A percentile compares a stretch with the other conserved stretches of the same genome.
These are phyloP conservation scores for Pezicula carpinea DNA, from an alignment of 2,329 filamentous ascomycete genomes.

Conservation along the genomic window DNA sequence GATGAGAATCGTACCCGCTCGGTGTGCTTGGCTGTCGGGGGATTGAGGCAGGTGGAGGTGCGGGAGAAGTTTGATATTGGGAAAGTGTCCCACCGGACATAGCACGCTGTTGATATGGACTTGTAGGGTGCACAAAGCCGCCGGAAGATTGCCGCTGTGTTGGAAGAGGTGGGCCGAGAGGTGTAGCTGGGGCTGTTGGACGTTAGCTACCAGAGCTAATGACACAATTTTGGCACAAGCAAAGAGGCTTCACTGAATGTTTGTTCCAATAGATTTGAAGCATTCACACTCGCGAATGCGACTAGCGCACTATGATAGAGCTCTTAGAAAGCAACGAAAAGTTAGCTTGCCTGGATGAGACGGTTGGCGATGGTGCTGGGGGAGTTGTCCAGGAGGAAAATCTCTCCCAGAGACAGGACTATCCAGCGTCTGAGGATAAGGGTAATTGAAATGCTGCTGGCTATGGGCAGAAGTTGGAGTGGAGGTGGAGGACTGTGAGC, in stretches of 20 bases:
- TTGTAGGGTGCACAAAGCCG: slow-evolving; percentile 47
- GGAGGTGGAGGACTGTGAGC: slow-evolving; percentile 55
- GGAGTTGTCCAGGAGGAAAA: slow-evolving; percentile 20
- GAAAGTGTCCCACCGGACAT: slow-evolving; percentile 22
- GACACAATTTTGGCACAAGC: no score
- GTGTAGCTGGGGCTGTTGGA: slow-evolving; percentile 28
- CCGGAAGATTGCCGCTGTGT: slow-evolving; percentile 40
- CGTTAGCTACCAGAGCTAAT: no score
- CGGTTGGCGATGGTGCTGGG: slow-evolving; percentile 25
- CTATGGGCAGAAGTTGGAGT: slow-evolving; percentile 60
- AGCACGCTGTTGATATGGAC: slow-evolving; percentile 54
- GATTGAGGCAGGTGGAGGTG: slow-evolving; percentile 33
- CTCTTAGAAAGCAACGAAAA: slow-evolving; percentile 12
- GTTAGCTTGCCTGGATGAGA: slow-evolving; percentile 21
- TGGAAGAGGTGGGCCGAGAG: slow-evolving; percentile 45
- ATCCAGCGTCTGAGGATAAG: slow-evolving; percentile 39
- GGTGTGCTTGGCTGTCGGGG: slow-evolving; percentile 38
- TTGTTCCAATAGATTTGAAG: no score
- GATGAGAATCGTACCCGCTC: slow-evolving; percentile 42
- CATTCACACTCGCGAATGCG: no score
- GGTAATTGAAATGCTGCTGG: slow-evolving; percentile 48
- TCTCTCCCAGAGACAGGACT: slow-evolving; percentile 39
- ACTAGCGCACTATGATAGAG: no score
- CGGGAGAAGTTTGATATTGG: slow-evolving; percentile 27
- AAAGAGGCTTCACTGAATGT: no score